Evolutionary conservation across 2,329 filamentous ascomycete species (phyloP), one percentile per base, ranked within the genome.

Genomic region (Cytospora chrysosperma): DNA sequence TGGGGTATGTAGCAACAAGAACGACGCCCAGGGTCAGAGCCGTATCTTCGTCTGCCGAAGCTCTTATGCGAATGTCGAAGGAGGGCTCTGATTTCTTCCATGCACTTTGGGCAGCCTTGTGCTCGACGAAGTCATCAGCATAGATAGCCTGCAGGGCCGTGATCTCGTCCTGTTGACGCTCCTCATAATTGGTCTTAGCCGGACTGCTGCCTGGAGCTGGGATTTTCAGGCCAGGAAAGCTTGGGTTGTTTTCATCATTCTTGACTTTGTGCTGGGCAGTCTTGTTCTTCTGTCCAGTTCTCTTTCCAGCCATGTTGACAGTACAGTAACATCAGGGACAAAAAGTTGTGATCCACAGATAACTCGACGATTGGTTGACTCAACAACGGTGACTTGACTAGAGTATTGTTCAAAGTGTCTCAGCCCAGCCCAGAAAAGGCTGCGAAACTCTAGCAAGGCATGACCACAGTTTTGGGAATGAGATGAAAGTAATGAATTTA

Each of bases 1-100:
- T 96, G 4, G 94, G 95, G 74, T 98, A 98, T 0, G 93, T 96
- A 8, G 93, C 90, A 10, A 92, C 95, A 68, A 98, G 80, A 62
- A 91, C 88, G 59, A 96, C 92, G 55, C 85, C 83, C n/a, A 98
- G 77, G 2, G 86, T 87, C 47, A 93, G 81, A 28, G 82, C 83
- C 65, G 92, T 84, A 56, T 93, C 88, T 43, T 87, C 82, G 71
- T 95, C 89, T 0, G 87, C 88, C 4, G 87, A 87, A 12, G 92
- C 85, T 71, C 86, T 92, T 67, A 98, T 82, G 59, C 84, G 86
- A 59, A 98, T 87, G 69, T 91, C 91, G 74, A 98, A 96, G 0
- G 87, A 84, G 19, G 92, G 89, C 72, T 96, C 91, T 4, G 89
- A 87, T 85, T 92, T 93, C 85, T 96, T 93, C 94, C 94, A 98